A percentile compares a stretch with the other conserved stretches of the same genome.
These are phyloP conservation scores for Trichosporon sp. DNA, from an alignment of 1,284 basidiomycete species.

Conservation along the genomic window DNA sequence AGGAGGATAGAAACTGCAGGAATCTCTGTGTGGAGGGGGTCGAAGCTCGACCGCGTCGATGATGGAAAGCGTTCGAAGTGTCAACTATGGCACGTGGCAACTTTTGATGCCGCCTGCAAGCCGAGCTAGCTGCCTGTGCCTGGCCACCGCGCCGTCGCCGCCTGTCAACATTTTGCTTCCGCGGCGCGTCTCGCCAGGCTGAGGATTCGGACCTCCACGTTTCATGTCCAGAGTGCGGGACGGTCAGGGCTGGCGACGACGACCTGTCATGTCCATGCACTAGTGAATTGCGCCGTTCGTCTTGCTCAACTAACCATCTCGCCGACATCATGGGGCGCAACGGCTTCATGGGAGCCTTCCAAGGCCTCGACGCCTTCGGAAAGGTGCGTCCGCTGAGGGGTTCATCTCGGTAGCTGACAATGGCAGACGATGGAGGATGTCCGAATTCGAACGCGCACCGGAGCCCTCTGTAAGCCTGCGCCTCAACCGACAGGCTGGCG, in stretches of 20 bases:
- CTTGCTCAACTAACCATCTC: neutral
- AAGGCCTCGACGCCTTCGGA: slow-evolving; percentile 87
- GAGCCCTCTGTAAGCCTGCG: slow-evolving; percentile 69
- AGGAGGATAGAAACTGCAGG: slow-evolving; percentile 17
- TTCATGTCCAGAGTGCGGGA: neutral
- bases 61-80: slow-evolving; percentile 6
- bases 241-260: neutral
- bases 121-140: neutral
- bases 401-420: slow-evolving; percentile 8
- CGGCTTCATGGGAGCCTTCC: slow-evolving; percentile 46
- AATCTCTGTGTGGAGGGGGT: slow-evolving; percentile 4
- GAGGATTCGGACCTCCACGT: neutral
- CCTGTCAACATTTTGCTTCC: neutral
- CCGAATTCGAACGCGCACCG: slow-evolving; percentile 91
- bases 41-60: slow-evolving; percentile 4
- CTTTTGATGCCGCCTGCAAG: neutral
- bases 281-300: neutral
- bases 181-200: neutral
- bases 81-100: slow-evolving; percentile 4
- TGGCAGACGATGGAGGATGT: slow-evolving; percentile 91
- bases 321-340: slow-evolving; percentile 43
- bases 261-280: neutral
- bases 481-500: slow-evolving; percentile 9
- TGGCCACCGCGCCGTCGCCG: neutral
- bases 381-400: slow-evolving; percentile 61